Evolutionary conservation across 805 yeast species (phyloP).

Genomic region (Huiozyma naganishii): DNA sequence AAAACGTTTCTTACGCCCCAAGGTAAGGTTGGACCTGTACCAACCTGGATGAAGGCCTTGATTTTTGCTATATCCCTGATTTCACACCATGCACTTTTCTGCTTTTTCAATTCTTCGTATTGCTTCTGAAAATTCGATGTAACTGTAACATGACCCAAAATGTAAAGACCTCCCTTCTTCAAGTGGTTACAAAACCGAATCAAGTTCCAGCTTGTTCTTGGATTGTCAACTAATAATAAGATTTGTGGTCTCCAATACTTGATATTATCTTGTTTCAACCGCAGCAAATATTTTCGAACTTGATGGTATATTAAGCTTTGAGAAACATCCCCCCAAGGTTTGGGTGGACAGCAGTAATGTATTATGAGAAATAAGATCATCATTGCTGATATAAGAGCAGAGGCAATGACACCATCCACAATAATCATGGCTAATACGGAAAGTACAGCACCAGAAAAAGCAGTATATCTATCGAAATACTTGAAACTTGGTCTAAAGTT

Average conservation of each 20-base stretch:
- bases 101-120: conserved; percentile 57
- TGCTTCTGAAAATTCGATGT: conserved; percentile 51
- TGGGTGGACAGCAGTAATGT: conserved; percentile 88
- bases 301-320: conserved; percentile 93
- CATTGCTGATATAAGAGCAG: conserved; percentile 57
- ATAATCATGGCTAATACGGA: conserved; percentile 84
- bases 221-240: conserved; percentile 77
- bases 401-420: conserved; percentile 86
- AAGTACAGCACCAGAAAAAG: conserved; percentile 58
- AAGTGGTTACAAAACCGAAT: conserved; percentile 88
- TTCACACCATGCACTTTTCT: conserved; percentile 73
- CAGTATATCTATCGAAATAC: conserved; percentile 75
- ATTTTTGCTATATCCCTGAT: conserved; percentile 66
- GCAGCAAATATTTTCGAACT: conserved; percentile 73
- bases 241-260: conserved; percentile 98
- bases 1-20: conserved; percentile 95
- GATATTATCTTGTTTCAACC: conserved; percentile 83
- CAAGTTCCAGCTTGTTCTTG: conserved; percentile 83
- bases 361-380: conserved; percentile 61
- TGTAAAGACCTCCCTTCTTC: conserved; percentile 90
- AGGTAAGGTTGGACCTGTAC: conserved; percentile 73
- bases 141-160: conserved; percentile 78
- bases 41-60: conserved; percentile 91
- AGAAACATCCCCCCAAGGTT: conserved; percentile 97
- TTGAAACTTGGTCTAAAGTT: conserved; percentile 93